Evolutionary conservation across 1,284 basidiomycete species (phyloP), one percentile per base, ranked within the genome.

Genomic region (Cerioporus squamosus): DNA sequence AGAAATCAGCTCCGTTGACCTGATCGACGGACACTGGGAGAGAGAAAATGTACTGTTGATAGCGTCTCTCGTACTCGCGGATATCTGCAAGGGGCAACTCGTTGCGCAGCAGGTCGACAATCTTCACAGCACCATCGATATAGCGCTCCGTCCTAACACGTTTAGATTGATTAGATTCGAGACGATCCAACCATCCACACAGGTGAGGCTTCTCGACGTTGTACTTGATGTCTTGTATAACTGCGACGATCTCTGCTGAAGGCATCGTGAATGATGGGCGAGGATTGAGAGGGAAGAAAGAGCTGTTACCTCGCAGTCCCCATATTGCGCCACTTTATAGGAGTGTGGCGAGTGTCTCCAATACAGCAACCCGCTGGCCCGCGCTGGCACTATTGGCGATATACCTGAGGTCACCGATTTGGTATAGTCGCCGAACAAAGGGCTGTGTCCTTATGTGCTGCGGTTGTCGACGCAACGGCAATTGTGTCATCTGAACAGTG

Each of bases 151-250:
- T 20, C 15, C 31, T 48, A 20, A 14, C 6, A 5, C 51, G 45
- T 26, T 40, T 55, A 31, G 42, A 33, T 5, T 49, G 48, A 10
- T 42, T 51, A 24, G 42, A 17, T 22, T n/a, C 20, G n/a, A 42
- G n/a, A 38, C 36, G 40, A 17, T 51, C 49, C 9, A 53, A 20
- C 51, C 51, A 56, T 8, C 43, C 24, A 20, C 51, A 53, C 20
- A 45, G 36, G 26, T 14, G 26, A 15, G 51, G 51, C 18, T 44
- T 52, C 10, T 56, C 60, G 20, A 59, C 51, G 9, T 44, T 51
- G 47, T 59, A 31, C 39, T 59, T 62, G 53, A 62, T 56, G 17
- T 56, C 46, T 20, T 53, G 60, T 18, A 62, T 53, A 22, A 43
- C 46, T 8, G 48, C 52, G 9, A 57, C 40, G 14, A 46, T 20